phyloP scores from a whole-genome alignment of 495 filamentous ascomycete species.

The Parmelia sp. region DNA sequence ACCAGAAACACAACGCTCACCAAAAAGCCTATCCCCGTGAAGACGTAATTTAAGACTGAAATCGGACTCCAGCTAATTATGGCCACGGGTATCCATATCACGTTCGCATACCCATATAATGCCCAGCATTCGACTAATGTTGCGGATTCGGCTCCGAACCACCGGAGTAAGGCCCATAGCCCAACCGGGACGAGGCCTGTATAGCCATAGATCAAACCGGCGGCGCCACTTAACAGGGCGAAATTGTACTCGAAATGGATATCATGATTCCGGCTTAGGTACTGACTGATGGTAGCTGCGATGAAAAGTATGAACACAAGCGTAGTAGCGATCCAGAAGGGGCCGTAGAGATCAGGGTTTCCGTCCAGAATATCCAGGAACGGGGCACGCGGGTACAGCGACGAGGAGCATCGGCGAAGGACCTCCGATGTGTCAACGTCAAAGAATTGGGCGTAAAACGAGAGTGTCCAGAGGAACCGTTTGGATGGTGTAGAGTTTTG shows the following conservation, averaged over 20 bases:
- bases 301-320: slow-evolving; percentile 93
- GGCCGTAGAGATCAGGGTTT: slow-evolving; percentile 94
- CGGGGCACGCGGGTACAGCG: slow-evolving; percentile 81
- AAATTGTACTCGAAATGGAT: slow-evolving; percentile 81
- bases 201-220: slow-evolving; percentile 90
- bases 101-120: slow-evolving; percentile 89
- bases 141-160: slow-evolving; percentile 85
- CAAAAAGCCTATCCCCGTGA: slow-evolving; percentile 85
- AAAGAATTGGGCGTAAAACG: slow-evolving; percentile 96
- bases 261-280: slow-evolving; percentile 57
- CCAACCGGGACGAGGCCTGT: slow-evolving; percentile 74
- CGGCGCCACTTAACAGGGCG: slow-evolving; percentile 69
- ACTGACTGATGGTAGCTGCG: slow-evolving; percentile 89
- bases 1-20: slow-evolving; percentile 81
- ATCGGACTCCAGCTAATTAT: slow-evolving; percentile 83
- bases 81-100: slow-evolving; percentile 95
- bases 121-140: slow-evolving; percentile 88
- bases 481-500: slow-evolving; percentile 53
- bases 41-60: slow-evolving; percentile 81
- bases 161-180: slow-evolving; percentile 83
- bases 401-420: slow-evolving; percentile 70
- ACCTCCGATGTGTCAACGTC: slow-evolving; percentile 92
- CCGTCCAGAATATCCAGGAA: slow-evolving; percentile 95
- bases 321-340: slow-evolving; percentile 97
- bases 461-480: slow-evolving; percentile 82